Conservation (phyloP, 2,329 filamentous ascomycete species). For the Pseudopithomyces maydicus region DNA sequence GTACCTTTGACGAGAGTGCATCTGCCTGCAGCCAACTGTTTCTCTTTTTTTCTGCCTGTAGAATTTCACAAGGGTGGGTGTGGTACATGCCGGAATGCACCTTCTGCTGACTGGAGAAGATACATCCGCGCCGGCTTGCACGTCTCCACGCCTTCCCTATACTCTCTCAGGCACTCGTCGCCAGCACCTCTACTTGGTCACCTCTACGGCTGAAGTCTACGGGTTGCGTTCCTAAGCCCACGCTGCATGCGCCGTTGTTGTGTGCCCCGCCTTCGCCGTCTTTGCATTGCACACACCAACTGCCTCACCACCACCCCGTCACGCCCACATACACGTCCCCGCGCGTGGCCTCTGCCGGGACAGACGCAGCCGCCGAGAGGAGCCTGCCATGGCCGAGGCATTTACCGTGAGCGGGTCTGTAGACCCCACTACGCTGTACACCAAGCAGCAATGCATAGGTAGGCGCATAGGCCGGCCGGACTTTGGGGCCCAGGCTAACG, state of each 20-base stretch:
- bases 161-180: not conserved
- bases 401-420: slow-evolving; percentile 57
- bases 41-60: not conserved
- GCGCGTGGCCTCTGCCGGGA: not conserved
- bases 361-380: not conserved
- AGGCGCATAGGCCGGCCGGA: slow-evolving; percentile 2
- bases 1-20: not conserved
- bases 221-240: not conserved
- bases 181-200: not conserved
- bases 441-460: slow-evolving; percentile 67
- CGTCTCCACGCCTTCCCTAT: not conserved
- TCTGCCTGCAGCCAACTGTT: not conserved
- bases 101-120: not conserved
- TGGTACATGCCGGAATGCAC: not conserved
- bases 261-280: slow-evolving; percentile 1
- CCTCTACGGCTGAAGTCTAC: not conserved
- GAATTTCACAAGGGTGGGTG: not conserved
- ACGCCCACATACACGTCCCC: not conserved
- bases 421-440: slow-evolving; percentile 91
- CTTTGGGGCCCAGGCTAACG: slow-evolving; percentile 19
- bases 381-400: slow-evolving; percentile 29
- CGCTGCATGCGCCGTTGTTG: not conserved
- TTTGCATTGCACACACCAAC: not conserved
- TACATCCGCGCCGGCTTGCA: not conserved
- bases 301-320: not conserved